These are phyloP conservation scores for Trichaptum fuscoviolaceum DNA, from an alignment of 768 basidiomycete species.

Conservation along the genomic window DNA sequence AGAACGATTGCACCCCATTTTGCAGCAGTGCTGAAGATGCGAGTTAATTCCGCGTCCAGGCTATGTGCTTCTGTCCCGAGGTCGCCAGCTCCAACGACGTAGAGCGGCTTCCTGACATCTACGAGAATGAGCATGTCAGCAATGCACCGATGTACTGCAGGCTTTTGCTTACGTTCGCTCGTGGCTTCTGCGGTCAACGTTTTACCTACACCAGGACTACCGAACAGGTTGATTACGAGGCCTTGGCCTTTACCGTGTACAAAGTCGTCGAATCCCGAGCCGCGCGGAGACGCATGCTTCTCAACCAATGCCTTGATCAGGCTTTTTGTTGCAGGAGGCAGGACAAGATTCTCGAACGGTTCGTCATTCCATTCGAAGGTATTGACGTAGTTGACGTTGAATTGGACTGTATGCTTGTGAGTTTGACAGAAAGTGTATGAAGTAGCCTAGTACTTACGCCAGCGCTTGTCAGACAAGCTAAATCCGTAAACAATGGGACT, in stretches of 20 bases:
- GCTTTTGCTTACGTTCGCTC: conserved; percentile 26
- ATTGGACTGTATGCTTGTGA: conserved; percentile 42
- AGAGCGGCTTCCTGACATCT: conserved; percentile 24
- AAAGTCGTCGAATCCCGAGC: conserved; percentile 26
- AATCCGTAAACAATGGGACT: conserved; percentile 58
- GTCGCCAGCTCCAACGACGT: conserved; percentile 31
- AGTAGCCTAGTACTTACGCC: conserved; percentile 37
- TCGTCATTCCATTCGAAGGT: conserved; percentile 44
- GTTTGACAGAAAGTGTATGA: conserved; percentile 4
- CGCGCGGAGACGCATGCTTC: conserved; percentile 17
- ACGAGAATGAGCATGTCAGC: not conserved
- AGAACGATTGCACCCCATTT: conserved; percentile 32
- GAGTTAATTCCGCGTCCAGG: conserved; percentile 24
- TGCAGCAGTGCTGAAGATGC: conserved; percentile 27
- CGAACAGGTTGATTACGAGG: conserved; percentile 29
- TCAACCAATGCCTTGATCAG: conserved; percentile 26
- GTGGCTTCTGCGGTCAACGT: conserved; percentile 31
- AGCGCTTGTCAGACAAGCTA: conserved; percentile 52
- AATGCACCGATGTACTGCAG: not conserved
- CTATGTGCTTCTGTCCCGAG: conserved; percentile 27
- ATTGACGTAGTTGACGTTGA: conserved; percentile 50
- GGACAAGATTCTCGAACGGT: conserved; percentile 27
- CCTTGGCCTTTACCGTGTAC: conserved; percentile 31
- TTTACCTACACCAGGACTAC: conserved; percentile 29
- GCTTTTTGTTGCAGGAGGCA: conserved; percentile 24